Conservation (phyloP, 306 rosid species). For the Glycyrrhiza uralensis region DNA sequence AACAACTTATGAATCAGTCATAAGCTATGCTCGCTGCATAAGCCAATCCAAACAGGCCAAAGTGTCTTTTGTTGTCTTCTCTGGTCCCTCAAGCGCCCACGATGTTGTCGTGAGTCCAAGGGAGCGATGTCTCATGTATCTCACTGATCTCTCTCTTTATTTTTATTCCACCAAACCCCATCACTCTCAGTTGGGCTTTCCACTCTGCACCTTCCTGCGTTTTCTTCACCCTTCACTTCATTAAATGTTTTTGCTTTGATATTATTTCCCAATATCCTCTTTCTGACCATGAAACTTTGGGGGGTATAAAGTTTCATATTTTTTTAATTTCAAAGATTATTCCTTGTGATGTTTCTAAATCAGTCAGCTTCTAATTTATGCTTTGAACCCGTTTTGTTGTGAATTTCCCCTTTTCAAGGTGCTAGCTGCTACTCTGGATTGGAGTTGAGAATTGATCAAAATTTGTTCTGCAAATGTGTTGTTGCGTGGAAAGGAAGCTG, state of each 20-base stretch:
- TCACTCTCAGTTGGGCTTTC: background rate
- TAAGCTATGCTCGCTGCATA: too few relatives aligned
- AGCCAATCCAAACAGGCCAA: too few relatives aligned
- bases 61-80: constrained; percentile 26
- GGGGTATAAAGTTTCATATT: background rate
- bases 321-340: background rate
- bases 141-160: background rate
- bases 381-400: background rate
- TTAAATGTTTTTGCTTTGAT: background rate
- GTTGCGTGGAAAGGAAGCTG: constrained; percentile 40
- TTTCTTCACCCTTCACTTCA: background rate
- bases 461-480: constrained; percentile 25
- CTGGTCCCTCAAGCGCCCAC: constrained; percentile 6
- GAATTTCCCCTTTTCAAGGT: constrained; percentile 1
- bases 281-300: background rate
- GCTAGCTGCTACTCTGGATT: background rate
- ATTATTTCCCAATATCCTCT: background rate
- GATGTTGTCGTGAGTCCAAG: background rate
- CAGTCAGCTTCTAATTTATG: background rate
- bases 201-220: background rate
- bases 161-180: background rate
- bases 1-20: too few relatives aligned
- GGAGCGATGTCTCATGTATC: background rate
- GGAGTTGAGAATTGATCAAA: constrained; percentile 22
- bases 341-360: background rate